phyloP scores from a whole-genome alignment of 768 basidiomycete species.

The Mycena belliarum region DNA sequence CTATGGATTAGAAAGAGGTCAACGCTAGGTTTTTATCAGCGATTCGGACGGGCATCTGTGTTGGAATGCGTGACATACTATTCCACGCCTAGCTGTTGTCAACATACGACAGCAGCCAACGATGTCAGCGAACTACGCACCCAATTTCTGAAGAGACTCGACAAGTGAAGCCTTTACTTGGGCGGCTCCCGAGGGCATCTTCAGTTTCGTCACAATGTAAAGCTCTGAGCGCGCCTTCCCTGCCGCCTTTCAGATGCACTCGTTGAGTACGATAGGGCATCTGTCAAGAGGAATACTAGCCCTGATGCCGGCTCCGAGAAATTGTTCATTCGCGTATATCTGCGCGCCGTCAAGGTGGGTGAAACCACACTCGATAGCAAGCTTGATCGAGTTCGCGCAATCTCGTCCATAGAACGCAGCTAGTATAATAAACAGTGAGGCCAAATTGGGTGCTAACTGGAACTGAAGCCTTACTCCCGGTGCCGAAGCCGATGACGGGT shows the following conservation, averaged over 20 bases:
- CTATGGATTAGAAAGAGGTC: slow-evolving; percentile 67
- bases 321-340: slow-evolving; percentile 55
- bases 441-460: neutral
- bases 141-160: slow-evolving; percentile 55
- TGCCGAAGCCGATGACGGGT: slow-evolving; percentile 65
- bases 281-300: too few species aligned
- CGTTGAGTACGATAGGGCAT: too few species aligned
- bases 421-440: neutral
- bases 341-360: slow-evolving; percentile 70
- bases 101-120: neutral
- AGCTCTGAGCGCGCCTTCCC: slow-evolving; percentile 54
- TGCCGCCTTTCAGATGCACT: slow-evolving; percentile 30
- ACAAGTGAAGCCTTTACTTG: slow-evolving; percentile 48
- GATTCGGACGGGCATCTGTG: too few species aligned
- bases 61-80: slow-evolving; percentile 23
- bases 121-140: neutral
- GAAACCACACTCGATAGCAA: slow-evolving; percentile 57
- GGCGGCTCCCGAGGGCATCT: slow-evolving; percentile 36
- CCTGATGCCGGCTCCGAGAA: slow-evolving; percentile 50
- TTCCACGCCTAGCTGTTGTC: slow-evolving; percentile 31
- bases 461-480: slow-evolving; percentile 37
- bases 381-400: slow-evolving; percentile 37
- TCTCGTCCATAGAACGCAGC: slow-evolving; percentile 49
- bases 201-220: slow-evolving; percentile 65
- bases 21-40: slow-evolving; percentile 30